Conservation (phyloP, 768 basidiomycete species). For the Psilocybe tampanensis region DNA sequence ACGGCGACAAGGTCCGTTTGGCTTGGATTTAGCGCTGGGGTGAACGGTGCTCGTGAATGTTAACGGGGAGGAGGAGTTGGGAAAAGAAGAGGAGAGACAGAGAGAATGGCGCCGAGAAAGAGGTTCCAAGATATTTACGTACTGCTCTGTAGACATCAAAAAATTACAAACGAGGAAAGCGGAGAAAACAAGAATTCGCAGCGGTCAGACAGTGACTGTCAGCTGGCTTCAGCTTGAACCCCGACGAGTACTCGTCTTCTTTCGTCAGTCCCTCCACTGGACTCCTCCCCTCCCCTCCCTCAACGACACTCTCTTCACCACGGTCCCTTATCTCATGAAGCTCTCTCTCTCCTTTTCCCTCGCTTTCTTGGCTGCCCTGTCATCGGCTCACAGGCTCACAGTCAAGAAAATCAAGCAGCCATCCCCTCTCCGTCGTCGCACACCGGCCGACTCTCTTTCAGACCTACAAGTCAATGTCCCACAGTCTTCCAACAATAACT, state of each 20-base stretch:
- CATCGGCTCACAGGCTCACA: slow-evolving; percentile 49
- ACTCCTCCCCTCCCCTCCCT: slow-evolving; percentile 15
- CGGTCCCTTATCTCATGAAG: slow-evolving; percentile 45
- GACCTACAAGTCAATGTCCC: slow-evolving; percentile 36
- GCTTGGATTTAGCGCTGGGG: background rate
- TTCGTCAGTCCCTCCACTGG: slow-evolving; percentile 8
- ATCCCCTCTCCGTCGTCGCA: slow-evolving; percentile 38
- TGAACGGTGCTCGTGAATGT: background rate
- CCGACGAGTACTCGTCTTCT: slow-evolving; percentile 7
- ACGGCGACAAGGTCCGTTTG: background rate
- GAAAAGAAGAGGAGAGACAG: background rate
- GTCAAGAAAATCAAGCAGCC: slow-evolving; percentile 46
- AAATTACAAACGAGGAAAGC: slow-evolving; percentile 19
- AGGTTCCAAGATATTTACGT: background rate
- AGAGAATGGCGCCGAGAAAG: background rate
- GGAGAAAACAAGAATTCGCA: slow-evolving; percentile 2
- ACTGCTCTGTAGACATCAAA: slow-evolving; percentile 8
- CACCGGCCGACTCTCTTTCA: slow-evolving; percentile 27
- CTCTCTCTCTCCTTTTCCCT: slow-evolving; percentile 39
- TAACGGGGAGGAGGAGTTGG: background rate
- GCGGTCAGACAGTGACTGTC: slow-evolving; percentile 5
- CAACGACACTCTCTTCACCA: slow-evolving; percentile 22
- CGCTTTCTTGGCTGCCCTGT: slow-evolving; percentile 36
- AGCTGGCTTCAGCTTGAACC: slow-evolving; percentile 13
- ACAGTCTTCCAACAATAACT: slow-evolving; percentile 25